Conservation (phyloP, 2,329 filamentous ascomycete species). For the Ophiostoma perfectum region DNA sequence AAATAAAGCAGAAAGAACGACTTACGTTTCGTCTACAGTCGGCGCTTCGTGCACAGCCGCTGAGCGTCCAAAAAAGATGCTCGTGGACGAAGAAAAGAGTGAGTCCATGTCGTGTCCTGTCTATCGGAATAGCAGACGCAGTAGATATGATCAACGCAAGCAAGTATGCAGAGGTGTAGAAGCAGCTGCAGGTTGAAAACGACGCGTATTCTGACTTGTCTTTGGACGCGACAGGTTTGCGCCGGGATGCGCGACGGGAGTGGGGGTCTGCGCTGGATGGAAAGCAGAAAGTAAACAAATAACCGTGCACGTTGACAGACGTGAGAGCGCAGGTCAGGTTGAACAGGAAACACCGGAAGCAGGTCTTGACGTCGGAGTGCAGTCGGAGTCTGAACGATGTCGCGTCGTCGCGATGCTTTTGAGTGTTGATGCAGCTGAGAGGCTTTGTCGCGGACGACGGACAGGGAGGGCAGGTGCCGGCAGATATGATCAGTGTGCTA, state of each 20-base stretch:
- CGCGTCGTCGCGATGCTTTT: no score
- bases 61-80: conserved; percentile 20
- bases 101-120: conserved; percentile 16
- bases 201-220: neutral
- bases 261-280: neutral
- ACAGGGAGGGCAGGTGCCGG: neutral
- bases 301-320: neutral
- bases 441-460: neutral
- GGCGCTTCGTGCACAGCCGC: conserved; percentile 11
- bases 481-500: no score
- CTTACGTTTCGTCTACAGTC: conserved; percentile 12
- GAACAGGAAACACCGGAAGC: neutral
- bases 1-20: neutral
- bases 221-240: neutral
- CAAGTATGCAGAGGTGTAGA: no score
- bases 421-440: neutral
- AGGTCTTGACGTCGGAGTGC: no score
- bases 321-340: neutral
- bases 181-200: neutral
- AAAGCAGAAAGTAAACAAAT: neutral
- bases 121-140: neutral
- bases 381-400: no score
- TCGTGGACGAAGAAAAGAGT: conserved; percentile 20
- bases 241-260: neutral
- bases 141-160: no score